Evolutionary conservation across 1,284 basidiomycete genomes (phyloP).

Genomic region (Ceratobasidium sp.): DNA sequence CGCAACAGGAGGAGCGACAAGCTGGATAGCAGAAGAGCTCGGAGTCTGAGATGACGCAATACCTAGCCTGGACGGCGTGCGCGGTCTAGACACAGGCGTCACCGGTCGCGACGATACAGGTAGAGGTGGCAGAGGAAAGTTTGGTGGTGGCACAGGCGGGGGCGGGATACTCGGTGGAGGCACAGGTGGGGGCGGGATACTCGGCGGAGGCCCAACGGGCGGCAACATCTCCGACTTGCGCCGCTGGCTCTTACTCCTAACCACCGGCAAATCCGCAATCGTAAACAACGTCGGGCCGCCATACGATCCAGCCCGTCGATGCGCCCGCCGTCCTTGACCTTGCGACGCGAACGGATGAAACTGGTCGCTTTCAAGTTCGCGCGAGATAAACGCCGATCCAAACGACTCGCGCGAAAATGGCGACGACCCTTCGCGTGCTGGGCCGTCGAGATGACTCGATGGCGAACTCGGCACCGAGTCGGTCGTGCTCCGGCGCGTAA

Average conservation of each 20-base stretch:
- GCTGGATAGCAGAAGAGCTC: neutral
- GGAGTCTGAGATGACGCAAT: neutral
- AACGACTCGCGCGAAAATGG: conserved; percentile 23
- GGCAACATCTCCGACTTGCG: conserved; percentile 15
- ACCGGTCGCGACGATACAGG: conserved; percentile 5
- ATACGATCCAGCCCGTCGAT: conserved; percentile 37
- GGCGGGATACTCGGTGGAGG: neutral
- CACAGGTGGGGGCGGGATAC: conserved; percentile 20
- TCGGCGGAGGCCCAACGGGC: conserved; percentile 32
- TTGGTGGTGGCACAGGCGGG: conserved; percentile 4
- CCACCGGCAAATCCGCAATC: conserved; percentile 9
- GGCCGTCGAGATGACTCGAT: conserved; percentile 4
- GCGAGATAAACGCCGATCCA: conserved; percentile 30
- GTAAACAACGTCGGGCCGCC: conserved; percentile 41
- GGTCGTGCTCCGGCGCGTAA: conserved; percentile 4
- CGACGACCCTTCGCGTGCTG: neutral
- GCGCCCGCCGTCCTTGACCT: conserved; percentile 15
- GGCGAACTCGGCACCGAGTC: conserved; percentile 24
- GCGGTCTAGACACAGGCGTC: conserved; percentile 34
- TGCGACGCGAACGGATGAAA: conserved; percentile 35
- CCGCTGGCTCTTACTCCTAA: conserved; percentile 30
- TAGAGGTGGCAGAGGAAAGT: neutral
- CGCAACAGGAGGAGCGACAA: neutral
- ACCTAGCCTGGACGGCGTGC: conserved; percentile 25
- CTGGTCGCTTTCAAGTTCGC: neutral